These are phyloP conservation scores for Astraeus odoratus DNA, from an alignment of 768 basidiomycete species.

Conservation along the genomic window DNA sequence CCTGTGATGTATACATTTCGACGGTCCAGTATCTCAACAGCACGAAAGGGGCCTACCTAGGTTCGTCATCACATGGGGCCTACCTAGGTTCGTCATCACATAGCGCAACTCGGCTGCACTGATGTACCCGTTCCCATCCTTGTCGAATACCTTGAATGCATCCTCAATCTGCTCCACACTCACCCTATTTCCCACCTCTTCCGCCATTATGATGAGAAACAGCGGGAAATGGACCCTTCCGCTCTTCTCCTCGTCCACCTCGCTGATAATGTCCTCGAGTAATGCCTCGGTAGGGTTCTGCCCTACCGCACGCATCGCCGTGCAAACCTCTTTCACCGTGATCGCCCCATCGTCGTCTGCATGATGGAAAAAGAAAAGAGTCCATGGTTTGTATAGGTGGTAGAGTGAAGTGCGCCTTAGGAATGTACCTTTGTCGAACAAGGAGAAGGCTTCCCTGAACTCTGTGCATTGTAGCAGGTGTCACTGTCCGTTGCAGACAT, in stretches of 20 bases:
- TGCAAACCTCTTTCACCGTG: conserved; percentile 84
- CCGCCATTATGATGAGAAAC: conserved; percentile 79
- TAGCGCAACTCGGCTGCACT: conserved; percentile 78
- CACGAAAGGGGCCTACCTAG: conserved; percentile 46
- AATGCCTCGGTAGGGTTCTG: conserved; percentile 92
- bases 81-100: conserved; percentile 89
- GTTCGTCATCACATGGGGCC: conserved; percentile 79
- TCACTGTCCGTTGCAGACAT: conserved; percentile 3
- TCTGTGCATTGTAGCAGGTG: conserved; percentile 38
- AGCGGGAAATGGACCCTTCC: conserved; percentile 83
- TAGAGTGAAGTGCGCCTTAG: not conserved
- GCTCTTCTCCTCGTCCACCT: conserved; percentile 85
- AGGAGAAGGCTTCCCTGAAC: conserved; percentile 98
- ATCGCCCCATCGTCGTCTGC: conserved; percentile 95
- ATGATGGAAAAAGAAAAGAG: no score
- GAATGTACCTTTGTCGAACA: conserved; percentile 86
- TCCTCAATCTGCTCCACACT: conserved; percentile 92
- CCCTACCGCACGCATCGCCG: conserved; percentile 88
- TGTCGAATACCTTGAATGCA: conserved; percentile 97
- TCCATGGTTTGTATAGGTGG: not conserved
- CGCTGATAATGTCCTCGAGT: conserved; percentile 93
- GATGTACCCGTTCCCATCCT: conserved; percentile 91
- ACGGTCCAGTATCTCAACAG: conserved; percentile 1
- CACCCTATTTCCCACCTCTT: conserved; percentile 89
- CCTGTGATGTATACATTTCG: conserved; percentile 33